Percentiles rank a stretch among this genome's conserved stretches.
Conservation (phyloP, 2,329 filamentous ascomycete species). For the Talaromyces sp. region DNA sequence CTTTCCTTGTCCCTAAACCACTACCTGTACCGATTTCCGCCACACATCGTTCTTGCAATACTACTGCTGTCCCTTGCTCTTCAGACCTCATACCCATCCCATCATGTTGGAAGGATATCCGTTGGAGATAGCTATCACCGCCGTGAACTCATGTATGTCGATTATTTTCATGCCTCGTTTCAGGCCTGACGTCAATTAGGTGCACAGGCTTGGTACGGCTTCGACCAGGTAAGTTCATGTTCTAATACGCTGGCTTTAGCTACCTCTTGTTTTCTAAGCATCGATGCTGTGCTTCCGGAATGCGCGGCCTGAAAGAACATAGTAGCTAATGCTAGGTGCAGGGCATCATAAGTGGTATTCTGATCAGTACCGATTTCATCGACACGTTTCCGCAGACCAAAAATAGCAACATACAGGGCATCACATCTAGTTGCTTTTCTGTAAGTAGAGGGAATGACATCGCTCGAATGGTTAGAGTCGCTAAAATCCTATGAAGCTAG, state of each 20-base stretch:
- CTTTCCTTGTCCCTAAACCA: neutral
- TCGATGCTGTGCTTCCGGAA: neutral
- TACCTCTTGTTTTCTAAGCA: neutral
- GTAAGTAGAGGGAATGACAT: neutral
- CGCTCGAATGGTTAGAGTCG: neutral
- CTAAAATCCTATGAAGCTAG: conserved; percentile 10
- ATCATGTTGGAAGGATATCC: neutral
- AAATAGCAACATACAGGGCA: conserved; percentile 23
- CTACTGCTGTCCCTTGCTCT: neutral
- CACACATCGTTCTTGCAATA: neutral
- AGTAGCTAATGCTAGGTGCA: neutral
- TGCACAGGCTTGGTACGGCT: neutral
- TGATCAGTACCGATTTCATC: conserved; percentile 21
- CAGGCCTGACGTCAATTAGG: neutral
- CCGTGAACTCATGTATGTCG: neutral
- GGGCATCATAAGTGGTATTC: neutral
- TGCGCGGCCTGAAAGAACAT: neutral
- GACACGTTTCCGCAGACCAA: conserved; percentile 23
- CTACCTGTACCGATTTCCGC: neutral
- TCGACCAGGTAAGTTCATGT: neutral
- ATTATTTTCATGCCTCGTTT: neutral
- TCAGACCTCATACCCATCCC: neutral
- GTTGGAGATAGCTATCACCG: neutral
- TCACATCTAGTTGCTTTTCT: conserved; percentile 26
- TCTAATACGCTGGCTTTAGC: neutral